These are phyloP conservation scores for Penicillium decumbens DNA, from an alignment of 2,329 filamentous ascomycete species.

Conservation along the genomic window DNA sequence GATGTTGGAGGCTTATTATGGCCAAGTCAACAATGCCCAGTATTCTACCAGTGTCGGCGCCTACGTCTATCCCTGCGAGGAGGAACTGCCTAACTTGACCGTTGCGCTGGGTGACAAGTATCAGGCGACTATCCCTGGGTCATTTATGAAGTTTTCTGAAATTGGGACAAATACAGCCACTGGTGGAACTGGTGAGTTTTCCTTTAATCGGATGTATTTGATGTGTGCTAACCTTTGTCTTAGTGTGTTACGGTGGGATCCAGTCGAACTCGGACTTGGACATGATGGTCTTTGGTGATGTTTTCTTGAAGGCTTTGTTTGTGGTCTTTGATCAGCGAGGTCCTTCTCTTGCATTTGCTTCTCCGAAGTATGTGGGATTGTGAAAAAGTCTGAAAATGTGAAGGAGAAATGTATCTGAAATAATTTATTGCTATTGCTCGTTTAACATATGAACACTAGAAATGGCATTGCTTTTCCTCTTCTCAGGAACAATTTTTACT, in stretches of 20 bases:
- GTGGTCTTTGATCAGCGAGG: slow-evolving; percentile 54
- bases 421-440: slow-evolving; percentile 5
- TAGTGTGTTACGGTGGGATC: slow-evolving; percentile 56
- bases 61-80: slow-evolving; percentile 56
- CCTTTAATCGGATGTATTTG: too few species aligned
- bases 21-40: slow-evolving; percentile 49
- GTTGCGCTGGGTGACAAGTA: slow-evolving; percentile 51
- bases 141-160: slow-evolving; percentile 53
- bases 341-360: slow-evolving; percentile 51
- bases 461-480: background rate
- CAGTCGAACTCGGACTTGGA: slow-evolving; percentile 54
- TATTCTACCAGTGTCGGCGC: slow-evolving; percentile 44
- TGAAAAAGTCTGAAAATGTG: background rate
- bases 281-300: slow-evolving; percentile 58
- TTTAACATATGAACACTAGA: slow-evolving; percentile 7
- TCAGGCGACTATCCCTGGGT: slow-evolving; percentile 52
- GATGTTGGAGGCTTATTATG: slow-evolving; percentile 59
- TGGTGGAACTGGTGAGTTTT: slow-evolving; percentile 36
- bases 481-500: background rate
- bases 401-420: background rate
- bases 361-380: slow-evolving; percentile 28
- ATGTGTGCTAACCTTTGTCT: slow-evolving; percentile 1
- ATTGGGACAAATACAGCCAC: slow-evolving; percentile 44
- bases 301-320: slow-evolving; percentile 57
- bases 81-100: slow-evolving; percentile 51